A percentile compares a stretch with the other conserved stretches of the same genome.
Conservation (phyloP, 75 land plant genomes). For the Picea glauca region DNA sequence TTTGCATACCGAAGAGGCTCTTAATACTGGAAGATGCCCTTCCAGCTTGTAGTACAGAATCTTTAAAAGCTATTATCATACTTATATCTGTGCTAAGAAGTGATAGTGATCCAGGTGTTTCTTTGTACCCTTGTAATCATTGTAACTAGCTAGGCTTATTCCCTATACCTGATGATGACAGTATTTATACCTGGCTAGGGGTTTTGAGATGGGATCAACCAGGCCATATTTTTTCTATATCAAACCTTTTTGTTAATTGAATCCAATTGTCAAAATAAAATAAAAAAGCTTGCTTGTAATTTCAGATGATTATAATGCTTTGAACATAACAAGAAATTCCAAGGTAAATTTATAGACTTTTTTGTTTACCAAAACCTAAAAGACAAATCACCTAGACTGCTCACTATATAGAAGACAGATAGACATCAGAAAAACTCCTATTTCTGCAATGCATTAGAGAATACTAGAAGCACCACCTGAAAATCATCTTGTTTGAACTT, state of each 20-base stretch:
- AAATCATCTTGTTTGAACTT: not conserved
- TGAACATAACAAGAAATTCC: not conserved
- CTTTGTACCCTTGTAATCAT: no score
- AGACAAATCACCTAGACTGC: not conserved
- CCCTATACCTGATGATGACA: no score
- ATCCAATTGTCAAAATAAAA: not conserved
- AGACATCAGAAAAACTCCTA: not conserved
- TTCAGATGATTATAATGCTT: not conserved
- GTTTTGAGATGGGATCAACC: no score
- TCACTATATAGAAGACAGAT: not conserved
- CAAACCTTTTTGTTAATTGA: not conserved
- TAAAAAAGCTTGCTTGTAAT: not conserved
- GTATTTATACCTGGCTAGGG: no score
- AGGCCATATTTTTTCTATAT: no score
- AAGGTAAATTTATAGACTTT: not conserved
- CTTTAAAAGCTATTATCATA: no score
- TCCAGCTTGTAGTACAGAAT: no score
- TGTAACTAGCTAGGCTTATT: no score
- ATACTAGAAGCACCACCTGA: slow-evolving; percentile 1
- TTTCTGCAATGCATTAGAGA: not conserved
- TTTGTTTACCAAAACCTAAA: not conserved
- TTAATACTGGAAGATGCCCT: no score
- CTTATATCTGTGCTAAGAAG: no score
- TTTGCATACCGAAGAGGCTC: no score
- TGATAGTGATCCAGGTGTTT: no score